Evolutionary conservation across 164 flowering plant genomes (phyloP).

Genomic region (Pachysandra terminalis): DNA sequence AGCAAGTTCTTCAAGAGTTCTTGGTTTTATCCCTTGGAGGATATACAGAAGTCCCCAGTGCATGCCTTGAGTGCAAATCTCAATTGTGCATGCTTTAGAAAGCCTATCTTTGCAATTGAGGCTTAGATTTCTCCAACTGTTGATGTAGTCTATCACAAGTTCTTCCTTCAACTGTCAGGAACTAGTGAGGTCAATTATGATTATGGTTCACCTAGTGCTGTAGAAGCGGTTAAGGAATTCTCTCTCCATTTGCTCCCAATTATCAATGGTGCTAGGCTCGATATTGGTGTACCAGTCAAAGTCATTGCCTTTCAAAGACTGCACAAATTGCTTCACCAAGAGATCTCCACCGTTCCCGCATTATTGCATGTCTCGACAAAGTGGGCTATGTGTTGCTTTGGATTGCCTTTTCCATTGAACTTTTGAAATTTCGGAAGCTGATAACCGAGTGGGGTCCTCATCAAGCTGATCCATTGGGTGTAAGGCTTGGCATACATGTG

Average conservation of each 20-base stretch:
- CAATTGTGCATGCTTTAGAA: background rate
- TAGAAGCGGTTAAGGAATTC: background rate
- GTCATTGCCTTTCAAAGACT: constrained; percentile 5
- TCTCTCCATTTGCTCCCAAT: background rate
- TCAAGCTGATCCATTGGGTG: background rate
- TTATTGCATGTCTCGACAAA: constrained; percentile 11
- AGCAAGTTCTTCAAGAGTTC: background rate
- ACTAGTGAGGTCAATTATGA: background rate
- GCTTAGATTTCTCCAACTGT: constrained; percentile 2
- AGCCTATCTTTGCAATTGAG: background rate
- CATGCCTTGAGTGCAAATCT: constrained; percentile 14
- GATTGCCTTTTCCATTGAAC: constrained; percentile 13
- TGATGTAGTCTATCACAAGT: background rate
- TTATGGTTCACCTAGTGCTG: background rate
- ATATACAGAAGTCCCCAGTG: constrained; percentile 10
- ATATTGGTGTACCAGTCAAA: constrained; percentile 11
- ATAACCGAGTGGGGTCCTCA: background rate
- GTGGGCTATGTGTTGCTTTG: constrained; percentile 7
- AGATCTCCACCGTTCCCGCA: background rate
- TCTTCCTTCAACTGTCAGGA: background rate
- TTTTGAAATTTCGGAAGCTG: constrained; percentile 7
- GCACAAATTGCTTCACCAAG: constrained; percentile 4
- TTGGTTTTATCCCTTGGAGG: constrained; percentile 10
- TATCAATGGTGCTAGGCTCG: background rate
- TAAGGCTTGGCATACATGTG: background rate